phyloP scores from a whole-genome alignment of 164 flowering plant genomes.

The Hamamelis virginiana region DNA sequence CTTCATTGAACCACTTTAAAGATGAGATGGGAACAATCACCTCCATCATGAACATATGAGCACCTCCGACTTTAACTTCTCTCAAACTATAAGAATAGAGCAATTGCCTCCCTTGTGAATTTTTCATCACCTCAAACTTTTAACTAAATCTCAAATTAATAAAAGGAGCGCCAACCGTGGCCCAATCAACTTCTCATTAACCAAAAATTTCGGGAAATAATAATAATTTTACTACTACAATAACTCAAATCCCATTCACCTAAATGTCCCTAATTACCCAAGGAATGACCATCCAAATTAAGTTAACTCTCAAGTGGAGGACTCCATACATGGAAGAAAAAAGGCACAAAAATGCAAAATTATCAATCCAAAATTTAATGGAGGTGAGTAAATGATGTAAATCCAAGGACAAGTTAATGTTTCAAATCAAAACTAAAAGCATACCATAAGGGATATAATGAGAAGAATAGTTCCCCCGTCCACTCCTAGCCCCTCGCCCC shows the following conservation, averaged over 20 bases:
- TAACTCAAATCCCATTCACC: not conserved
- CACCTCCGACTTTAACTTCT: too few species aligned
- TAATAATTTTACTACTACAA: not conserved
- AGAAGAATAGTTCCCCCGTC: slow-evolving; percentile 29
- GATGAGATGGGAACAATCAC: too few species aligned
- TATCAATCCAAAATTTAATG: not conserved
- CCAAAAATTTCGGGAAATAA: not conserved
- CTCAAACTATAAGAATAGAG: not conserved
- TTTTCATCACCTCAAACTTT: not conserved
- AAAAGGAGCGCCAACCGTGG: not conserved
- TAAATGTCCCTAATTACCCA: not conserved
- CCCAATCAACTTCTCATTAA: not conserved
- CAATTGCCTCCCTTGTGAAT: not conserved
- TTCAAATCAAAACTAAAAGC: not conserved
- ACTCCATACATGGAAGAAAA: too few species aligned
- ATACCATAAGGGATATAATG: slow-evolving; percentile 15
- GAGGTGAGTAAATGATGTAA: not conserved
- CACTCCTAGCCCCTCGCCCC: slow-evolving; percentile 30
- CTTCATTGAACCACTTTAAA: too few species aligned
- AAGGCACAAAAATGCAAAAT: not conserved
- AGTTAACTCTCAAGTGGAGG: too few species aligned
- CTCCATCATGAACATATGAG: too few species aligned
- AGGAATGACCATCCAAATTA: not conserved
- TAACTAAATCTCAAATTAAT: not conserved
- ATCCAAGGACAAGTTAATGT: not conserved